Base-by-base conservation (phyloP, 257 asterid species). In the Solanum tacnaense region DNA sequence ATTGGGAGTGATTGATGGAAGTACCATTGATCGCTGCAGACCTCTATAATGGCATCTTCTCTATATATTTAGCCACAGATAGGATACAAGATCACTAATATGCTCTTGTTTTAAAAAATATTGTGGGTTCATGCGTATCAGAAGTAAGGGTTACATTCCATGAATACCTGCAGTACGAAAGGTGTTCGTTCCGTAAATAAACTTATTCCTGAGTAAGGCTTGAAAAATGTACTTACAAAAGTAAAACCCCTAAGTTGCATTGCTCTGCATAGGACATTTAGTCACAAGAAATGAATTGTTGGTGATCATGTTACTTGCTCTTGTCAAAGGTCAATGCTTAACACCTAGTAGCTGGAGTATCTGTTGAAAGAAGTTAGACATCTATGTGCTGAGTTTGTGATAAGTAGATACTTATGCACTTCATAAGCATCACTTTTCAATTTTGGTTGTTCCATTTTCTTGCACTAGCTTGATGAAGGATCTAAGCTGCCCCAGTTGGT, bases 391-490 rank as follows among this genome's bases (percentile, higher is more conserved):
- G 44, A 46, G 1, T 82, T 81, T 20, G 15, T 82, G 70, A 49
- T 5, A 6, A 82, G 38, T 82, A 46, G 18, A 79, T 44, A n/a
- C 67, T 56, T 79, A 44, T 79, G 1, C 16, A 82, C 70, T 49
- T 82, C 44, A 49, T 82, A 29, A 31, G 67, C 29, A 81, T 46
- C 65, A 67, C 67, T 41, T 38, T 13, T 27, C 65, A 6, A 44
- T 91, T 87, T 74, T 52, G 83, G 84, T 74, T 29, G 88, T 70
- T 71, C 83, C 35, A 58, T 83, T 31, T 87, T 31, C 85, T 88
- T 39, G 41, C 89, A 83, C 88, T 70, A 82, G 83, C 78, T 44
- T 38, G 35, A 62, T 84, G 70, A 83, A 65, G 44, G 86, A 72
- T 41, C 20, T 8, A 60, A 41, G 44, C 44, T 49, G 86, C 86